Conservation (phyloP, 495 filamentous ascomycete species). For the Tuber calosporum region DNA sequence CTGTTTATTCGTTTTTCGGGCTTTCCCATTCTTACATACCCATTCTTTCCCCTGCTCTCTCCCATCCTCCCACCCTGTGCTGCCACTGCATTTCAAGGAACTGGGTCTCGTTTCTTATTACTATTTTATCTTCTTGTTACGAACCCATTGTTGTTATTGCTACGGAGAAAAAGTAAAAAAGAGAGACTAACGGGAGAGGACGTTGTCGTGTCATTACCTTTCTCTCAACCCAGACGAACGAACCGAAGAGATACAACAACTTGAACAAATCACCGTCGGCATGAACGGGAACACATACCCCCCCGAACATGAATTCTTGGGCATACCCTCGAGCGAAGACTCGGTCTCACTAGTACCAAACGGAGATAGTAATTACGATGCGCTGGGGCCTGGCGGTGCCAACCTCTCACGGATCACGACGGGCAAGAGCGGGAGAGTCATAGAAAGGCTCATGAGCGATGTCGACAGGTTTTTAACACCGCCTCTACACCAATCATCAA, state of each 20-base stretch:
- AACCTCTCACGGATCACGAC: slow-evolving; percentile 43
- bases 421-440: slow-evolving; percentile 88
- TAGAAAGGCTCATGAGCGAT: slow-evolving; percentile 80
- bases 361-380: slow-evolving; percentile 26
- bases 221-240: slow-evolving; percentile 28
- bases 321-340: slow-evolving; percentile 22
- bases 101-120: background rate
- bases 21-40: slow-evolving; percentile 15
- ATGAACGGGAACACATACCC: slow-evolving; percentile 36
- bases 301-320: slow-evolving; percentile 25
- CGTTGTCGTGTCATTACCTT: background rate
- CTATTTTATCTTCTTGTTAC: slow-evolving; percentile 11
- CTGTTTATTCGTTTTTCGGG: background rate
- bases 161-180: slow-evolving; percentile 25
- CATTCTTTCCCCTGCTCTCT: slow-evolving; percentile 8
- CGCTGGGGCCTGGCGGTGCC: slow-evolving; percentile 29
- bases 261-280: slow-evolving; percentile 36
- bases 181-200: slow-evolving; percentile 33
- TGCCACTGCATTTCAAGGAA: background rate
- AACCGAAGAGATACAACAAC: slow-evolving; percentile 37
- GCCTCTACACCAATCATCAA: background rate
- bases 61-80: slow-evolving; percentile 5
- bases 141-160: slow-evolving; percentile 34
- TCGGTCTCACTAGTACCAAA: slow-evolving; percentile 29
- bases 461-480: slow-evolving; percentile 52